A percentile compares a stretch with the other conserved stretches of the same genome.
phyloP scores from a whole-genome alignment of 805 yeast species.

The Starmerella roubikii region DNA sequence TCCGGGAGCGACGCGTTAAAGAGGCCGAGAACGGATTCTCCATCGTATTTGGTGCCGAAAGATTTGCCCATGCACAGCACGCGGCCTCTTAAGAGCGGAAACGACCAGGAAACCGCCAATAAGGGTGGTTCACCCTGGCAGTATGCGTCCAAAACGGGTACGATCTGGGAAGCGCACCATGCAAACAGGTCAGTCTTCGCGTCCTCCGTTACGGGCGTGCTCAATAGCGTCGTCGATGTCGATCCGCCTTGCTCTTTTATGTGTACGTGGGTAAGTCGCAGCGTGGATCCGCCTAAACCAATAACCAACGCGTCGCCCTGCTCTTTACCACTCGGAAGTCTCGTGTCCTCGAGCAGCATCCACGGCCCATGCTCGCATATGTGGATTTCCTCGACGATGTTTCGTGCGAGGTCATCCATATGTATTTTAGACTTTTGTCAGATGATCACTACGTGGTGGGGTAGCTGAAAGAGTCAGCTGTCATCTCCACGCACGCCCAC shows the following conservation, averaged over 20 bases:
- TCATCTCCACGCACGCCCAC: no score
- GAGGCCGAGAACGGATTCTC: slow-evolving; percentile 4
- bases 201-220: slow-evolving; percentile 5
- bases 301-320: slow-evolving; percentile 14
- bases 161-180: slow-evolving; percentile 14
- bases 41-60: slow-evolving; percentile 9
- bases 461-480: no score
- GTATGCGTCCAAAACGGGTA: slow-evolving; percentile 2
- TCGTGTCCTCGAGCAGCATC: slow-evolving; percentile 14
- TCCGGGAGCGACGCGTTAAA: slow-evolving; percentile 10
- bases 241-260: neutral
- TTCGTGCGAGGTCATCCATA: slow-evolving; percentile 2
- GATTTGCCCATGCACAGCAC: slow-evolving; percentile 20
- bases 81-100: slow-evolving; percentile 18
- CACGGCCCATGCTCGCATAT: slow-evolving; percentile 14
- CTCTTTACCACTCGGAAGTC: slow-evolving; percentile 7
- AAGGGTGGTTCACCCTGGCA: neutral
- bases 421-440: no score
- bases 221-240: slow-evolving; percentile 2
- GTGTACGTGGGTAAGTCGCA: slow-evolving; percentile 12
- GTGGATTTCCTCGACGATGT: neutral
- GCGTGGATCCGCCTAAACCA: slow-evolving; percentile 21
- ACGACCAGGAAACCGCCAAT: slow-evolving; percentile 21
- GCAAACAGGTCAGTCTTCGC: slow-evolving; percentile 10
- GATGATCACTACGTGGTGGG: no score